Conservation (phyloP, 805 yeast genomes). For the Wickerhamia fluorescens region DNA sequence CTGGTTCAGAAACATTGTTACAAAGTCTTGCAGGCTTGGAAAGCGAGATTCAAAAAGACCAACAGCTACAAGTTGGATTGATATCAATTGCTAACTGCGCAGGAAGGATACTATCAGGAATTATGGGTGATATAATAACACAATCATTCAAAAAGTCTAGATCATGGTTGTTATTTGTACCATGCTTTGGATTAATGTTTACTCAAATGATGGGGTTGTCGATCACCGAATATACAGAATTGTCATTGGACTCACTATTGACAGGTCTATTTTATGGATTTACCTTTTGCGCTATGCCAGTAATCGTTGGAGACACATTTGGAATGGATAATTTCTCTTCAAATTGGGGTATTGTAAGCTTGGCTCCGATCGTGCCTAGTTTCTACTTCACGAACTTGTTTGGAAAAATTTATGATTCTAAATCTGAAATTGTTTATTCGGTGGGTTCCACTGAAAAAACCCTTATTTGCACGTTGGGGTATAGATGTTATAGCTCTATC, state of each 20-base stretch:
- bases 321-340: constrained; percentile 62
- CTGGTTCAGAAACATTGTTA: neutral
- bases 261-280: constrained; percentile 71
- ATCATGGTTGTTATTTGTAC: constrained; percentile 47
- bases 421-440: constrained; percentile 12
- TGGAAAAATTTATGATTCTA: constrained; percentile 56
- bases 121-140: constrained; percentile 53
- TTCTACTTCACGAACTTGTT: constrained; percentile 54
- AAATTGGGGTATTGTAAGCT: constrained; percentile 66
- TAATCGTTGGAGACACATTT: constrained; percentile 67
- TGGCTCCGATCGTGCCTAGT: constrained; percentile 61
- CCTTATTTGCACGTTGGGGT: constrained; percentile 24
- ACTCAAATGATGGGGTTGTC: constrained; percentile 46
- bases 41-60: constrained; percentile 43
- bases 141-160: constrained; percentile 41
- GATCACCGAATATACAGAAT: constrained; percentile 21
- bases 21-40: constrained; percentile 11
- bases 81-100: constrained; percentile 59
- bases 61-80: constrained; percentile 67
- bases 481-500: constrained; percentile 38
- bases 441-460: constrained; percentile 5
- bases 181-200: constrained; percentile 39
- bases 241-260: constrained; percentile 48
- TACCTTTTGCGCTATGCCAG: constrained; percentile 65
- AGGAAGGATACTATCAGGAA: constrained; percentile 61